Evolutionary conservation across 306 rosid species (phyloP), one percentile per base, ranked within the genome.

Genomic region (Crotalaria pallida): DNA sequence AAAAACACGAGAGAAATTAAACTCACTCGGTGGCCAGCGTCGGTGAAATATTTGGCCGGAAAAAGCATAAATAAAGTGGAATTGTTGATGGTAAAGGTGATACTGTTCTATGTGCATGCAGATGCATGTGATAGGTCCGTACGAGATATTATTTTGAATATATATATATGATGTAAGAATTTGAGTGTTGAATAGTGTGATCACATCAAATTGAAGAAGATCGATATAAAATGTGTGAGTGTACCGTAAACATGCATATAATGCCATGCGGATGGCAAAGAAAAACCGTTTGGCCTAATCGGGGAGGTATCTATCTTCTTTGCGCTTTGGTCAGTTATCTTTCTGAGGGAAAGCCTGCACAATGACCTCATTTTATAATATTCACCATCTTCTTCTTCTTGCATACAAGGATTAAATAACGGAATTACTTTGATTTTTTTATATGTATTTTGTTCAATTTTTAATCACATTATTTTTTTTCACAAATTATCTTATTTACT

Each of bases 221-320:
- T n/a, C n/a, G n/a, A n/a, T n/a, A n/a, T n/a, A 49, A 31, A 58
- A 41, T 73, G 31, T 36, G 59, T 41, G 44, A 34, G 36, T 16
- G 58, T 67, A 58, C 49, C 24, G 73, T 16, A 23, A 23, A n/a
- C 59, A 61, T 55, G 65, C 50, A 51, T 36, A 27, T 51, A 71
- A 60, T 69, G 71, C 51, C 65, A 69, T 69, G 58, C 10, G 57
- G 66, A 56, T 47, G 26, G 41, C 47, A 4, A 6, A 57, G 45
- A 70, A 44, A 57, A 69, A 56, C 65, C 53, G 75, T 70, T 57
- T 44, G 63, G 73, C 40, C 73, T 51, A 34, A n/a, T 29, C 33
- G 18, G 6, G 59, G 72, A 23, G 41, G 6, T 17, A 59, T 16
- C 23, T 0, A 40, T 38, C 53, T 38, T 10, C 10, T 10, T 41